Conservation (phyloP, 129 eudicot genomes). For the Centella asiatica region DNA sequence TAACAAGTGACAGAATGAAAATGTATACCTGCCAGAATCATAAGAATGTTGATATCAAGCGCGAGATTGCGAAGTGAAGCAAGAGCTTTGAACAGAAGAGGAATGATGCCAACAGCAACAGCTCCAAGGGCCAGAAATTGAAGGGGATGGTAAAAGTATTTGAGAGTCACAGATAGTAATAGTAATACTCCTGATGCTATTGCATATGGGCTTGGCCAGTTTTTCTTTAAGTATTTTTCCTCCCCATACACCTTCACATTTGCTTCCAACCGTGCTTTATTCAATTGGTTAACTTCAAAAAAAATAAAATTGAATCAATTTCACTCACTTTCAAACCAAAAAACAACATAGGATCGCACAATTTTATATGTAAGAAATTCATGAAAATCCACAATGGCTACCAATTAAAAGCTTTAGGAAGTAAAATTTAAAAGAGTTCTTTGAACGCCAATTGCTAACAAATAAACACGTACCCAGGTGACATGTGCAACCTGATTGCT, state of each 20-base stretch:
- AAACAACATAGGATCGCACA: constrained; percentile 2
- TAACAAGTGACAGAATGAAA: background rate
- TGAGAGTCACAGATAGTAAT: constrained; percentile 41
- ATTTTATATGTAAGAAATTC: too few relatives aligned
- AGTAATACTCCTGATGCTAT: constrained; percentile 53
- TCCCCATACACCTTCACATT: constrained; percentile 40
- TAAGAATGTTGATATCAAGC: constrained; percentile 63
- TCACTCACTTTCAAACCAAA: background rate
- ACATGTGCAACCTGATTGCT: too few relatives aligned
- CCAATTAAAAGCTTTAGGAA: too few relatives aligned
- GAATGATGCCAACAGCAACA: constrained; percentile 50
- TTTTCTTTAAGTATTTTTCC: constrained; percentile 40
- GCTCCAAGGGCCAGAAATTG: constrained; percentile 66
- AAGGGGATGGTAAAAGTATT: constrained; percentile 47
- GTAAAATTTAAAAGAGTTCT: too few relatives aligned
- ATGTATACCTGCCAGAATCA: constrained; percentile 62
- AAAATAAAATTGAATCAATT: too few relatives aligned
- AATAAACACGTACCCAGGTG: too few relatives aligned
- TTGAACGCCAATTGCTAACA: too few relatives aligned
- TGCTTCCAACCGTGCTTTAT: constrained; percentile 77
- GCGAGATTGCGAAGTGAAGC: constrained; percentile 40
- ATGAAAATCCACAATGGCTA: too few relatives aligned
- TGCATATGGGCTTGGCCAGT: constrained; percentile 75
- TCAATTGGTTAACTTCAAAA: constrained; percentile 52
- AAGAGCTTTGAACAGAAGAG: constrained; percentile 40